Evolutionary conservation across 148 eudicot species (phyloP).

Genomic region (Camellia lanceoleosa): DNA sequence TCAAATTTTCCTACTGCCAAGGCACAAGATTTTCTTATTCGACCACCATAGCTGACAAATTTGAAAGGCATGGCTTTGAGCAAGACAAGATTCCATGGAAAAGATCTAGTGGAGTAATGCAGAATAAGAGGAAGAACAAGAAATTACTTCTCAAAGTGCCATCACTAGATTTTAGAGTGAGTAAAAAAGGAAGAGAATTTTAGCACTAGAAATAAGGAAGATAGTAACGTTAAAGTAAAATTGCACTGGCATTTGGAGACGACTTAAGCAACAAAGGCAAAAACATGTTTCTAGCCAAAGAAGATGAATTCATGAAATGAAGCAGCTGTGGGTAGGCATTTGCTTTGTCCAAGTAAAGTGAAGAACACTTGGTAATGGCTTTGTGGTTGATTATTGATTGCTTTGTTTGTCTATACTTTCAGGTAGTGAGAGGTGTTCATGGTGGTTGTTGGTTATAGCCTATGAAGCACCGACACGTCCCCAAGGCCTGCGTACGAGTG

Average conservation of each 20-base stretch:
- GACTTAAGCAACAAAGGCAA: no score
- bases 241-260: no score
- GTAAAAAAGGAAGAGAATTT: neutral
- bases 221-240: neutral
- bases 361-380: no score
- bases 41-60: neutral
- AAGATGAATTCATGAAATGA: neutral
- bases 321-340: neutral
- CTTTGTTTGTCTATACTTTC: no score
- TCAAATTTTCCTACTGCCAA: neutral
- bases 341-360: neutral
- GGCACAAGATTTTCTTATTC: neutral
- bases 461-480: no score
- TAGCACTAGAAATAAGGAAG: neutral
- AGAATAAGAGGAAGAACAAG: neutral
- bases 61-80: neutral
- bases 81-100: neutral
- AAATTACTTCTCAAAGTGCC: neutral
- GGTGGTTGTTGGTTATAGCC: neutral
- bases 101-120: neutral
- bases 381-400: no score
- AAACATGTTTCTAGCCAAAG: no score
- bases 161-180: neutral
- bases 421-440: no score
- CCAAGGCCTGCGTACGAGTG: no score